These are phyloP conservation scores for Leishmania aethiopica DNA, from an alignment of 208 protist genomes.

Conservation along the genomic window DNA sequence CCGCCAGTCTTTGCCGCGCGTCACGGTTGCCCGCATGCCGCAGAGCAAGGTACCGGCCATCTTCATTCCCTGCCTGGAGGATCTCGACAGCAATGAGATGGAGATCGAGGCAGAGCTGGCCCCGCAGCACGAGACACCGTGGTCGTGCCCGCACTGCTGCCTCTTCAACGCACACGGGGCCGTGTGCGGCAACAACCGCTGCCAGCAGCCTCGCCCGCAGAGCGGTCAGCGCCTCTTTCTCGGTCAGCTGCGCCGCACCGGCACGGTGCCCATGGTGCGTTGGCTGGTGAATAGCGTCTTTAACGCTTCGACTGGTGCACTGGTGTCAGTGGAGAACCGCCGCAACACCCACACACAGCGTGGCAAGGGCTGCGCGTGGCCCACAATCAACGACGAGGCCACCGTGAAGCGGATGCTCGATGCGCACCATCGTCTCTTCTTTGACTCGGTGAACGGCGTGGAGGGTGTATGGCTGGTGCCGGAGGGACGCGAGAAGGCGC, in stretches of 20 bases:
- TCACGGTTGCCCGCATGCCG: slow-evolving; percentile 50
- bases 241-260: slow-evolving; percentile 76
- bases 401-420: slow-evolving; percentile 43
- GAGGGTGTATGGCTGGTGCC: slow-evolving; percentile 70
- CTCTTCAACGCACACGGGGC: slow-evolving; percentile 18
- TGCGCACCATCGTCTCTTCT: slow-evolving; percentile 73
- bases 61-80: slow-evolving; percentile 71
- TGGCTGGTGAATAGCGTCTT: slow-evolving; percentile 72
- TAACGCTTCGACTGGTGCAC: slow-evolving; percentile 33
- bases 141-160: slow-evolving; percentile 35
- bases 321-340: slow-evolving; percentile 74
- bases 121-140: slow-evolving; percentile 9
- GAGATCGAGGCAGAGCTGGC: slow-evolving; percentile 41
- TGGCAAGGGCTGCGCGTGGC: slow-evolving; percentile 83
- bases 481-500: slow-evolving; percentile 17
- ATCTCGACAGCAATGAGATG: slow-evolving; percentile 60
- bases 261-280: slow-evolving; percentile 72
- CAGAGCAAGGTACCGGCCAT: slow-evolving; percentile 40
- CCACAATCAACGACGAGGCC: slow-evolving; percentile 41
- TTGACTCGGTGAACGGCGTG: slow-evolving; percentile 52
- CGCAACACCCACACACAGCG: slow-evolving; percentile 51
- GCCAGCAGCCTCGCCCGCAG: slow-evolving; percentile 4
- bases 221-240: slow-evolving; percentile 57
- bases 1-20: slow-evolving; percentile 43
- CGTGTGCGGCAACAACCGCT: neutral